Percentiles rank a stretch among this genome's conserved stretches.
Evolutionary conservation across 179 eudicot genomes (phyloP).

Genomic region (Pouteria campechiana): DNA sequence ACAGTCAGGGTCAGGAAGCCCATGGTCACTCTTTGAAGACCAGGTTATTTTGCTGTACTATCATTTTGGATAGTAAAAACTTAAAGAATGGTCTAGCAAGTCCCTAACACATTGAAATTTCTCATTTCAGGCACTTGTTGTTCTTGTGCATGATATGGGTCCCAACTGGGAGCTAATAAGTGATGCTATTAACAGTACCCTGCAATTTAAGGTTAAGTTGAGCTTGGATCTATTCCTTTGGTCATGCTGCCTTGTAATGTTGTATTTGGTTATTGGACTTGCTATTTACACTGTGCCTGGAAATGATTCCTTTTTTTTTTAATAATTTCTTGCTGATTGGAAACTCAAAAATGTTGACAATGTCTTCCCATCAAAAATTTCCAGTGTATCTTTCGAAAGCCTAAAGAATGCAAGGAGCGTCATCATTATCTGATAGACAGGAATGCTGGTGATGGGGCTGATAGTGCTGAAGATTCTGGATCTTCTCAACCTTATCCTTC

Average conservation of each 20-base stretch:
- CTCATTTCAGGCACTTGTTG: conserved; percentile 75
- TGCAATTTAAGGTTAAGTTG: conserved; percentile 77
- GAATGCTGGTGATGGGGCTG: conserved; percentile 81
- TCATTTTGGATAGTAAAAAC: neutral
- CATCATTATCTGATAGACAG: conserved; percentile 62
- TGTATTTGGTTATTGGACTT: neutral
- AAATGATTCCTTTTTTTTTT: neutral
- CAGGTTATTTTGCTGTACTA: conserved; percentile 38
- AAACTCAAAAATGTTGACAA: neutral
- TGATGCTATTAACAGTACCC: conserved; percentile 78
- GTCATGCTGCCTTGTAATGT: neutral
- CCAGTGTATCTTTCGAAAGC: conserved; percentile 74
- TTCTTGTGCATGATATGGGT: conserved; percentile 96
- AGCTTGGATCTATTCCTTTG: neutral
- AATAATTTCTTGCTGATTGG: neutral
- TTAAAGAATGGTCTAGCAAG: neutral
- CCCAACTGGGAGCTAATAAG: conserved; percentile 97
- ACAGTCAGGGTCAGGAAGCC: conserved; percentile 61
- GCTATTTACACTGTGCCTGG: conserved; percentile 1
- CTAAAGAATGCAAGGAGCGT: conserved; percentile 87
- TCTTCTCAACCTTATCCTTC: conserved; percentile 92
- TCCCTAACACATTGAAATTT: conserved; percentile 11
- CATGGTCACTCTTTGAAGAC: conserved; percentile 87
- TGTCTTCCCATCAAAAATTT: conserved; percentile 5
- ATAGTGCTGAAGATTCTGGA: conserved; percentile 95